A percentile compares a stretch with the other conserved stretches of the same genome.
Evolutionary conservation across 495 filamentous ascomycete genomes (phyloP).

Genomic region (Corynascus novoguineensis): DNA sequence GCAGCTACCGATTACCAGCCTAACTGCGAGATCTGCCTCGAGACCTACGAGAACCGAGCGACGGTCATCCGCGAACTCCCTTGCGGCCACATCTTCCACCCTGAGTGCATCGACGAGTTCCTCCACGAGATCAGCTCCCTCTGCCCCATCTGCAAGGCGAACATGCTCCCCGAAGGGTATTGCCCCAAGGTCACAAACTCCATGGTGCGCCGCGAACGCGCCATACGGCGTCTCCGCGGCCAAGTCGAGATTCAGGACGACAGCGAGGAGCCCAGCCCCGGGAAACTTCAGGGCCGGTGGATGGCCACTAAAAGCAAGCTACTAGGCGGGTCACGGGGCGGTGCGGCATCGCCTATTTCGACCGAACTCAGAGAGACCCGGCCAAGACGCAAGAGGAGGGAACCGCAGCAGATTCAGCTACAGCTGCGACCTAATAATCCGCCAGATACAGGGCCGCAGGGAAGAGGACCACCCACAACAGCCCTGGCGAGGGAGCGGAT

Average conservation of each 20-base stretch:
- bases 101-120: conserved; percentile 80
- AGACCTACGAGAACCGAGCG: conserved; percentile 61
- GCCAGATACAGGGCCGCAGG: not conserved
- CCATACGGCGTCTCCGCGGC: conserved; percentile 41
- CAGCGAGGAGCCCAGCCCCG: conserved; percentile 3
- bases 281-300: conserved; percentile 14
- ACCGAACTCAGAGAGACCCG: conserved; percentile 10
- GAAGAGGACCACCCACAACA: conserved; percentile 10
- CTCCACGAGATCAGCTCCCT: conserved; percentile 64
- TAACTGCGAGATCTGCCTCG: conserved; percentile 79
- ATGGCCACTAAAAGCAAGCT: conserved; percentile 13
- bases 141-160: conserved; percentile 83
- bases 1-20: conserved; percentile 56
- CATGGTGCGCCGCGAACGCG: conserved; percentile 71
- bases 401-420: conserved; percentile 5
- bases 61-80: conserved; percentile 77
- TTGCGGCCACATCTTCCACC: conserved; percentile 88
- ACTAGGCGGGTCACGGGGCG: not conserved
- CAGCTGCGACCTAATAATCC: not conserved
- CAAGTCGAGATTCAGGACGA: conserved; percentile 21
- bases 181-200: conserved; percentile 72
- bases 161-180: conserved; percentile 60
- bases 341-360: conserved; percentile 6
- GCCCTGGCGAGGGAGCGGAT: conserved; percentile 25
- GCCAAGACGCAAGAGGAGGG: not conserved